These are phyloP conservation scores for Mariannaea sp. DNA, from an alignment of 2,329 filamentous ascomycete species.

Conservation along the genomic window DNA sequence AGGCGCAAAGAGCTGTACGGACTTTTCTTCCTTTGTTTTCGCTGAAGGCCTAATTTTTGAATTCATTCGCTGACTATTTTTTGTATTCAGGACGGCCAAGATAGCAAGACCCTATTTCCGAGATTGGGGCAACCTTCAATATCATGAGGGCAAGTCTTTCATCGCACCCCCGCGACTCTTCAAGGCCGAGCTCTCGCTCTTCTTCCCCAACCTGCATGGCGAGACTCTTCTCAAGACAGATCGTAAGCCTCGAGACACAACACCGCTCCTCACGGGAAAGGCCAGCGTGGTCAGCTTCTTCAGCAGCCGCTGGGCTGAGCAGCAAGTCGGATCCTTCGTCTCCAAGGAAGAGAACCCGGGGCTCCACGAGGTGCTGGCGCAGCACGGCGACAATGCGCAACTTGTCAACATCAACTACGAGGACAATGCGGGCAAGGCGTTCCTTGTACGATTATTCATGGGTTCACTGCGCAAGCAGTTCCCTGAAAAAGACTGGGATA, in stretches of 20 bases:
- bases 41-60: no score
- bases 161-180: slow-evolving; percentile 84
- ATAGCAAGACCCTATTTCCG: slow-evolving; percentile 91
- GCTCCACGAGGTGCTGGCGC: slow-evolving; percentile 65
- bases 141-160: slow-evolving; percentile 91
- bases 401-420: slow-evolving; percentile 87
- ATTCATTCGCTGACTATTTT: slow-evolving; percentile 13
- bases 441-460: slow-evolving; percentile 62
- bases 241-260: slow-evolving; percentile 68
- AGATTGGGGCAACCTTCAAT: slow-evolving; percentile 85
- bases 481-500: slow-evolving; percentile 58
- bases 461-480: slow-evolving; percentile 56
- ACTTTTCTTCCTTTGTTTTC: neutral
- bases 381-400: slow-evolving; percentile 64
- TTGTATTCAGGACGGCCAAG: slow-evolving; percentile 67
- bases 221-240: slow-evolving; percentile 68
- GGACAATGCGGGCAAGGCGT: slow-evolving; percentile 72
- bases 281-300: slow-evolving; percentile 82
- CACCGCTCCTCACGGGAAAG: slow-evolving; percentile 71
- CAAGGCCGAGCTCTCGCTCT: slow-evolving; percentile 79
- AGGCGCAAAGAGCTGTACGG: slow-evolving; percentile 75
- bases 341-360: slow-evolving; percentile 68
- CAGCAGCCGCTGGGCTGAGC: slow-evolving; percentile 83
- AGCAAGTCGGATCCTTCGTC: slow-evolving; percentile 76
- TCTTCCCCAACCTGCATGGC: slow-evolving; percentile 91